Evolutionary conservation across 805 yeast genomes (phyloP), one percentile per base, ranked within the genome.

Genomic region (Komagataella kurtzmanii): DNA sequence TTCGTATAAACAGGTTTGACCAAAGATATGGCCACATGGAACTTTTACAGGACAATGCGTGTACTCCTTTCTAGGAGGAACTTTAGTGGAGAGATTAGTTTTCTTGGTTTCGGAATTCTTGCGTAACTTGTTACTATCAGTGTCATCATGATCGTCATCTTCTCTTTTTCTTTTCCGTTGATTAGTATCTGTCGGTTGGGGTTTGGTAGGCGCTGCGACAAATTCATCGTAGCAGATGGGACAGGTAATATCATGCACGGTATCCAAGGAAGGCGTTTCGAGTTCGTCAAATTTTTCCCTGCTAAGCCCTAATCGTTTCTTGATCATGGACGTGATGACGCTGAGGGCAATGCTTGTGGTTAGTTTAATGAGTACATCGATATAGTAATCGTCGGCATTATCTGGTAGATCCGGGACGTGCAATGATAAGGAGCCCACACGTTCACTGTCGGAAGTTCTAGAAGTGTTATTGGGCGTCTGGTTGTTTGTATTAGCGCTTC

Each of bases 1-100:
- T 58, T 84, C 87, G 53, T 73, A 77, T 21, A 89, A 70, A 69
- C 99, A 91, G n/a, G 79, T 76, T 55, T 81, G 75, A 6, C 99
- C 98, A 70, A 93, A 91, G 0, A 81, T 62, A 61, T 91, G 99
- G 7, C 80, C 80, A 65, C 99, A 91, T 0, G 96, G 93, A 76
- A 91, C 72, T 53, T 75, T 69, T 1, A 85, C 72, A 0, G 97
- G 85, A 3, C 74, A 64, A 63, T 93, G 97, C 6, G 62, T 59
- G 56, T 69, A 75, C 8, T 53, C 54, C 17, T 58, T 58, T 5
- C 53, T 51, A n/a, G 52, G 44, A 17, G 45, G 49, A 47, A 48
- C 46, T 21, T 24, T 36, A 10, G 19, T 52, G 14, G 54, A 53
- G 10, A 55, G 58, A n/a, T 53, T 60, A 5, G 58, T 53, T 45